A percentile compares a stretch with the other conserved stretches of the same genome.
These are phyloP conservation scores for Trichoderma hamatum DNA, from an alignment of 2,329 filamentous ascomycete genomes.

Conservation along the genomic window DNA sequence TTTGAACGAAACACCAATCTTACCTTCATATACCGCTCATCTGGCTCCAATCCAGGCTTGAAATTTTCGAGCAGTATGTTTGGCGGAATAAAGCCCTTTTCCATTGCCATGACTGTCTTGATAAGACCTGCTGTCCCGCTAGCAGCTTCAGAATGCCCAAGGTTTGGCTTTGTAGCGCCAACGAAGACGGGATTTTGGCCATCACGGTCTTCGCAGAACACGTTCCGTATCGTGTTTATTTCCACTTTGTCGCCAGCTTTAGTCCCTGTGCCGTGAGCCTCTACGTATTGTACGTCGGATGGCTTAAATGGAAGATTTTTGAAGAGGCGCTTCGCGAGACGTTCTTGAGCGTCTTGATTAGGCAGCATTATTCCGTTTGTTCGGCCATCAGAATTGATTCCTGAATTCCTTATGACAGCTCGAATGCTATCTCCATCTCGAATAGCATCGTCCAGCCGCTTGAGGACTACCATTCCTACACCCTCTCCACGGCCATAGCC, in stretches of 20 bases:
- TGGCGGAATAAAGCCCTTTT: conserved; percentile 20
- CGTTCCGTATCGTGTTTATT: conserved; percentile 20
- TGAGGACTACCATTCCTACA: conserved; percentile 48
- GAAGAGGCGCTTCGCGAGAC: conserved; percentile 32
- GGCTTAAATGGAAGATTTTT: not conserved
- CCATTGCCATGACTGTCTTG: conserved; percentile 18
- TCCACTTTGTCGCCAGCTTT: conserved; percentile 29
- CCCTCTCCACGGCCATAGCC: conserved; percentile 52
- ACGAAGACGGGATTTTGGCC: not conserved
- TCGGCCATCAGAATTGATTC: conserved; percentile 47
- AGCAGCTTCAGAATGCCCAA: conserved; percentile 20
- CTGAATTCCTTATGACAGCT: conserved; percentile 41
- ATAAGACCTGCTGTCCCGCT: conserved; percentile 13
- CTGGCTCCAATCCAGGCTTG: conserved; percentile 9
- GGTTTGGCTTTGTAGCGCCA: conserved; percentile 10
- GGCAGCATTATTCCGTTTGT: conserved; percentile 45
- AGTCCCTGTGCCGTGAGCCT: conserved; percentile 30
- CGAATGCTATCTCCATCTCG: conserved; percentile 46
- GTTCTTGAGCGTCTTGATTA: conserved; percentile 27
- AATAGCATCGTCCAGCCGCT: conserved; percentile 48
- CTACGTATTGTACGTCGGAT: not conserved
- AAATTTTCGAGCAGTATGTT: conserved; percentile 2
- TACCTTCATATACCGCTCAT: conserved; percentile 10
- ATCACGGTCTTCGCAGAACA: not conserved
- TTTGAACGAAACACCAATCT: not conserved